phyloP scores from a whole-genome alignment of 129 eudicot species.

The Pseudognaphalium luteoalbum region DNA sequence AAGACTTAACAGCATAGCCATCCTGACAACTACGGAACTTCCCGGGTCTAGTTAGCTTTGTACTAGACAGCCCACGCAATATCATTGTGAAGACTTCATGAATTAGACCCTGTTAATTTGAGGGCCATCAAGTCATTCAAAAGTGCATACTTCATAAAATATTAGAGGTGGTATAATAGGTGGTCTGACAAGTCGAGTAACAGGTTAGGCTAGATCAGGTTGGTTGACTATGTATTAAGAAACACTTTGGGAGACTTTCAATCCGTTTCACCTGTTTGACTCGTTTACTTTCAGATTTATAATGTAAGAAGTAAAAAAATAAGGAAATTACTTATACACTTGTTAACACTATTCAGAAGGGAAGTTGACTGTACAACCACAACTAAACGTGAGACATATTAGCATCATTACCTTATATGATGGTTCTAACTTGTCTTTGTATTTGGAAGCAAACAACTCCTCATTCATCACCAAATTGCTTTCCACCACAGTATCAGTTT shows the following conservation, averaged over 20 bases:
- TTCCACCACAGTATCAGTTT: constrained; percentile 84
- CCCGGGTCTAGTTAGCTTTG: constrained; percentile 90
- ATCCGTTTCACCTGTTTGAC: background rate
- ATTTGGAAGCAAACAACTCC: constrained; percentile 68
- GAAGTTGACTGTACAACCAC: constrained; percentile 9
- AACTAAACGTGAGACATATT: background rate
- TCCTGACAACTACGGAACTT: constrained; percentile 85
- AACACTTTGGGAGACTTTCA: background rate
- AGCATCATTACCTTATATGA: constrained; percentile 59
- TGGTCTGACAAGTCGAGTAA: background rate
- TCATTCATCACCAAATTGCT: constrained; percentile 60
- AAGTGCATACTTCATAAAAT: background rate
- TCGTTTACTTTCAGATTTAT: background rate
- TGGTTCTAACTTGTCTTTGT: constrained; percentile 77
- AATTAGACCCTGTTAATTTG: constrained; percentile 64
- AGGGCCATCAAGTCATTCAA: constrained; percentile 12
- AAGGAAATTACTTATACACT: background rate
- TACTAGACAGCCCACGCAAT: constrained; percentile 86
- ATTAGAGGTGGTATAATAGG: background rate
- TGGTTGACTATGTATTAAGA: background rate
- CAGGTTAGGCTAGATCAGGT: background rate
- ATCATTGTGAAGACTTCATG: constrained; percentile 82
- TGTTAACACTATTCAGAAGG: background rate
- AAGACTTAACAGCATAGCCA: constrained; percentile 95
- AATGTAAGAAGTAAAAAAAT: background rate